Percentiles rank a stretch among this genome's conserved stretches.
phyloP scores from a whole-genome alignment of 176 grass and related monocot species.

The Oryza rufipogon region DNA sequence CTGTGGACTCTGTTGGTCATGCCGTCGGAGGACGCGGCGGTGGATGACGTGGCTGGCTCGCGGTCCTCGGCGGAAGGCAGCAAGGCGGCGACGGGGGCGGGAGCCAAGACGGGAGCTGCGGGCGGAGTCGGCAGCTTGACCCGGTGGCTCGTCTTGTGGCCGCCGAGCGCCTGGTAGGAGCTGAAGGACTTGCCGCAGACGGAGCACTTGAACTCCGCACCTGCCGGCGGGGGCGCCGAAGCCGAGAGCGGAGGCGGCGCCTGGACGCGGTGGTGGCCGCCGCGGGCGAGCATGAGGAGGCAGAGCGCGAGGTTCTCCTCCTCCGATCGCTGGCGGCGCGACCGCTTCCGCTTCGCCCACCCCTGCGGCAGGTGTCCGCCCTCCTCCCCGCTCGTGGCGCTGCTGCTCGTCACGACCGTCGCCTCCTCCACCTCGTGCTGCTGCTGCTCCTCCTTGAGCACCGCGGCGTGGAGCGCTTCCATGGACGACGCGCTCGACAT shows the following conservation, averaged over 20 bases:
- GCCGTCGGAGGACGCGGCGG: constrained; percentile 46
- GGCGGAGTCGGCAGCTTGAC: constrained; percentile 30
- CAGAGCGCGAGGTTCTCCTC: constrained; percentile 95
- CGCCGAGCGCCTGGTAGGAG: constrained; percentile 94
- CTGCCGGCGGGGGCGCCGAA: constrained; percentile 3
- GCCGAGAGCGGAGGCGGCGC: constrained; percentile 31
- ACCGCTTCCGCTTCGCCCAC: constrained; percentile 87
- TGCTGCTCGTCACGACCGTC: constrained; percentile 32
- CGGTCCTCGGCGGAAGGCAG: constrained; percentile 36
- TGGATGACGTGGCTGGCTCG: constrained; percentile 63
- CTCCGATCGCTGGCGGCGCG: constrained; percentile 74
- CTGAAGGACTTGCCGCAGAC: constrained; percentile 86
- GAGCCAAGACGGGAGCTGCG: background rate
- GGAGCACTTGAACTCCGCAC: constrained; percentile 72
- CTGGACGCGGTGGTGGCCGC: constrained; percentile 46
- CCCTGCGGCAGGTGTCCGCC: constrained; percentile 62
- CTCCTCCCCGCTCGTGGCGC: constrained; percentile 54
- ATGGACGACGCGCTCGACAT: constrained; percentile 49
- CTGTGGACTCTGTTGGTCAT: constrained; percentile 60
- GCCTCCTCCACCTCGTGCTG: constrained; percentile 2
- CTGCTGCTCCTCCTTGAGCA: constrained; percentile 36
- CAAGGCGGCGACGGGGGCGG: background rate
- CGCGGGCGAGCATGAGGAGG: constrained; percentile 90
- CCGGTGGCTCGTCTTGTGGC: constrained; percentile 97
- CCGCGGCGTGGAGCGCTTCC: constrained; percentile 52